Conservation (phyloP, 2,329 filamentous ascomycete species). For the Colletotrichum coccodes region DNA sequence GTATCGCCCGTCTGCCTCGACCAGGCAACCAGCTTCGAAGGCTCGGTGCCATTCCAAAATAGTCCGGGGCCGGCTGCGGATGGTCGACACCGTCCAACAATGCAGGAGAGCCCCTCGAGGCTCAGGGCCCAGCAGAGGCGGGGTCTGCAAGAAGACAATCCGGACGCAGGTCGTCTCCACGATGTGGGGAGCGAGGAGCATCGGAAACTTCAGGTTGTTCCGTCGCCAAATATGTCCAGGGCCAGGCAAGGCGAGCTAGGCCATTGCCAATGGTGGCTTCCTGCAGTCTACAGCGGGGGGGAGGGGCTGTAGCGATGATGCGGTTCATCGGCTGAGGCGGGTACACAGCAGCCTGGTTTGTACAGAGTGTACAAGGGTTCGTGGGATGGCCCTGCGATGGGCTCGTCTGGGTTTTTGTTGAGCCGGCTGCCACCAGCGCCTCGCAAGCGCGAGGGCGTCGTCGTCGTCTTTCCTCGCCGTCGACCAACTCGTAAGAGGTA, state of each 20-base stretch:
- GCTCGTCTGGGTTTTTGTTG: constrained; percentile 21
- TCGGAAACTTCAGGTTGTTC: constrained; percentile 22
- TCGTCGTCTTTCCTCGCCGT: background rate
- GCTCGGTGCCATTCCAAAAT: background rate
- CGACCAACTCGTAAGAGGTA: constrained; percentile 6
- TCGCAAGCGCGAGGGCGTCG: constrained; percentile 15
- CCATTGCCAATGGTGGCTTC: constrained; percentile 26
- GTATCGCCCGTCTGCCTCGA: background rate
- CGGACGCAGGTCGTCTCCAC: constrained; percentile 31
- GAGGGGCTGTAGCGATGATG: constrained; percentile 2
- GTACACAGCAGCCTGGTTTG: background rate
- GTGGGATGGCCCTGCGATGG: background rate
- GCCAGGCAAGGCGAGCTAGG: background rate
- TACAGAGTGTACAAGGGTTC: constrained; percentile 2
- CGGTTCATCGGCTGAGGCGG: constrained; percentile 3
- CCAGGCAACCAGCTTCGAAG: constrained; percentile 13
- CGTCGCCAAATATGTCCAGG: background rate
- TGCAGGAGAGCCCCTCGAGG: constrained; percentile 13
- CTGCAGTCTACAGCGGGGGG: constrained; percentile 22
- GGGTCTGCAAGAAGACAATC: constrained; percentile 31
- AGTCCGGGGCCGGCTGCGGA: background rate
- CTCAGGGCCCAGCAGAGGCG: constrained; percentile 23
- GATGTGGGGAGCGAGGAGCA: constrained; percentile 25
- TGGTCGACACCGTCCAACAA: constrained; percentile 11
- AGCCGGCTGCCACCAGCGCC: constrained; percentile 12